Conservation (phyloP, 805 yeast species). For the Komagataella mondaviorum region DNA sequence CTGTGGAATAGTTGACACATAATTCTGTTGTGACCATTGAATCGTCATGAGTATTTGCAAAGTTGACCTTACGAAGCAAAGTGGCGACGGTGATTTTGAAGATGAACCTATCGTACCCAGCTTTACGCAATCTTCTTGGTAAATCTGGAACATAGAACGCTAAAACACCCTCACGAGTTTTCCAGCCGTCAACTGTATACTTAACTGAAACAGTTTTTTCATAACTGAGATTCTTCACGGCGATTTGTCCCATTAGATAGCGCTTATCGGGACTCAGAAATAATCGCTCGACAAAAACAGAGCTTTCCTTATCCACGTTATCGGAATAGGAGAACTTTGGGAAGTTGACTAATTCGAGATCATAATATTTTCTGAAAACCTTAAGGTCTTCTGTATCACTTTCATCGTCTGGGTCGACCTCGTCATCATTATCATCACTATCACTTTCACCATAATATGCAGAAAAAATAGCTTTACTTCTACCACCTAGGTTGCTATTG, state of each 20-base stretch:
- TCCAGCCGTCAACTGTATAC: conserved; percentile 74
- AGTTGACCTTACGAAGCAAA: conserved; percentile 14
- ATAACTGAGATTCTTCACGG: conserved; percentile 64
- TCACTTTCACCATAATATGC: conserved; percentile 14
- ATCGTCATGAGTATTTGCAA: background rate
- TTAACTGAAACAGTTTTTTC: conserved; percentile 55
- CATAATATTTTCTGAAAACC: conserved; percentile 23
- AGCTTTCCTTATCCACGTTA: conserved; percentile 23
- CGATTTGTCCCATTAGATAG: conserved; percentile 55
- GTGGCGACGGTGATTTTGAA: conserved; percentile 43
- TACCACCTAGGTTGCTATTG: conserved; percentile 9
- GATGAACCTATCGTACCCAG: conserved; percentile 57
- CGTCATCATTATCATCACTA: conserved; percentile 9
- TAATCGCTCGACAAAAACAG: conserved; percentile 54
- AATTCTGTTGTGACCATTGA: conserved; percentile 14
- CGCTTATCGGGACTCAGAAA: conserved; percentile 45
- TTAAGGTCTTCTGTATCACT: conserved; percentile 5
- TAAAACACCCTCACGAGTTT: conserved; percentile 53
- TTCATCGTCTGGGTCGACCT: conserved; percentile 7
- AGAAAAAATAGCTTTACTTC: conserved; percentile 14
- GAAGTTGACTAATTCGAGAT: conserved; percentile 26
- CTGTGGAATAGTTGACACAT: conserved; percentile 43
- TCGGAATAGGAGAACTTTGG: conserved; percentile 29
- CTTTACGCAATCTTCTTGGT: conserved; percentile 30
- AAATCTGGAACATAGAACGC: conserved; percentile 47